Evolutionary conservation across 163 green algal species (phyloP).

Genomic region (Volvox carteri): DNA sequence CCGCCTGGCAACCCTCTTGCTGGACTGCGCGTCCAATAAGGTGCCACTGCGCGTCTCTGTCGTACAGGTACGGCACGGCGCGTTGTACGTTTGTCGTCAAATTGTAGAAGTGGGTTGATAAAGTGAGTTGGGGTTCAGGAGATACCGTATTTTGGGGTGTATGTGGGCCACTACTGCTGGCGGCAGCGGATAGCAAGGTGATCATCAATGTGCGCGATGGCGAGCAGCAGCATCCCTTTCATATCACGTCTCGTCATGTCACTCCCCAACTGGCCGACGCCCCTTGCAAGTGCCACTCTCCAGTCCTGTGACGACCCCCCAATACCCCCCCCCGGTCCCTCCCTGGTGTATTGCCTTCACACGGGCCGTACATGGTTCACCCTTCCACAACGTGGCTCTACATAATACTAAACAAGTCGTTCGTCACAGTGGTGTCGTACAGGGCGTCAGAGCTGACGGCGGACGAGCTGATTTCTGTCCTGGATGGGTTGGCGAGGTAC

Average conservation of each 20-base stretch:
- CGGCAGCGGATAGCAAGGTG: background rate
- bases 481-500: background rate
- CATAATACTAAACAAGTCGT: too few relatives aligned
- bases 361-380: background rate
- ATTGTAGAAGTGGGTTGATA: background rate
- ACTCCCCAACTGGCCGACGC: background rate
- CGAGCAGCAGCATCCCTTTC: background rate
- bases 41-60: background rate
- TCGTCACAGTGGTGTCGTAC: background rate
- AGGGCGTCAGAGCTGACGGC: background rate
- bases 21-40: background rate
- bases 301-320: background rate
- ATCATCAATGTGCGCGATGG: background rate
- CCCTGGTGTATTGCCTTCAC: background rate
- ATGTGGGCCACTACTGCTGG: background rate
- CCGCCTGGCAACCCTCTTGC: background rate
- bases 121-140: background rate
- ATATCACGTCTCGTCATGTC: background rate
- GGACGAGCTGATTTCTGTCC: background rate
- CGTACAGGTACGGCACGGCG: background rate
- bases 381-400: too few relatives aligned
- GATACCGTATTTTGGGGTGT: background rate
- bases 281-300: background rate
- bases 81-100: background rate
- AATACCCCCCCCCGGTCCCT: background rate